Conservation (phyloP, 1,284 basidiomycete genomes). For the Ganoderma boninense region DNA sequence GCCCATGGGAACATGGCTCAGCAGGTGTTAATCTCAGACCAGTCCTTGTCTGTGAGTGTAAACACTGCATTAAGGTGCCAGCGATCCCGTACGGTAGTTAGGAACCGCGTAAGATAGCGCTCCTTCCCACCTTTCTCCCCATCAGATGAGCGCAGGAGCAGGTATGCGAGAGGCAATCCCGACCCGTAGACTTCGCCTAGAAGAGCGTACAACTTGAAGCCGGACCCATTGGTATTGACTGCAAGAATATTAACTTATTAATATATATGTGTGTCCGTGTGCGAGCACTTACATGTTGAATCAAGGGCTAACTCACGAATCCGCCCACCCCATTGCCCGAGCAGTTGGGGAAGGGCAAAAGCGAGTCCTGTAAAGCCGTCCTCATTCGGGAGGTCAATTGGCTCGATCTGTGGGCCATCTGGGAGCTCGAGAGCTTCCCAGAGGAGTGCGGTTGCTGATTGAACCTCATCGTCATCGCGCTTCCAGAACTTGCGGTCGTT, state of each 20-base stretch:
- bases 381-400: neutral
- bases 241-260: neutral
- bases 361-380: neutral
- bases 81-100: neutral
- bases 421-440: neutral
- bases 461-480: neutral
- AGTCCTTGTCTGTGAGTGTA: slow-evolving; percentile 32
- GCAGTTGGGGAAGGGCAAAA: neutral
- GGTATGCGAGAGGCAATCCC: neutral
- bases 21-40: slow-evolving; percentile 34
- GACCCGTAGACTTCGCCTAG: neutral
- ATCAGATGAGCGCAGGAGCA: neutral
- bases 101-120: neutral
- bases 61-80: slow-evolving; percentile 25
- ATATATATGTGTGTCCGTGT: no score
- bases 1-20: slow-evolving; percentile 16
- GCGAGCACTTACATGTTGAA: neutral
- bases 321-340: neutral
- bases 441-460: neutral
- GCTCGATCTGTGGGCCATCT: neutral
- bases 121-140: neutral
- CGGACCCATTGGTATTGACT: neutral
- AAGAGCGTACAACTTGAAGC: neutral
- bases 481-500: neutral
- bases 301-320: neutral